phyloP scores from a whole-genome alignment of 1,139 yeast genomes.

The Kodamaea alishanica region DNA sequence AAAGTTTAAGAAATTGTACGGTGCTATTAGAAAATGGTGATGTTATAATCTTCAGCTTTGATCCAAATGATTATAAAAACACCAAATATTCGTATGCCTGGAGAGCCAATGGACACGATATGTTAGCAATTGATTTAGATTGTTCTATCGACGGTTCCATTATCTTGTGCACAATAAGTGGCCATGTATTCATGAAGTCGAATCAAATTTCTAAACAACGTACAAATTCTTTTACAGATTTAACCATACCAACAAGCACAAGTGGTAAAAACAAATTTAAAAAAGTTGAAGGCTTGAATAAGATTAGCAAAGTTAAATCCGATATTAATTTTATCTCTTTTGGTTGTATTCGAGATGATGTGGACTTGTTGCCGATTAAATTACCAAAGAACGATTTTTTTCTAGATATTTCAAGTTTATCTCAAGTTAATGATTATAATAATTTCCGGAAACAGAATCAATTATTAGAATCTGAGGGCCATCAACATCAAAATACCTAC shows the following conservation, averaged over 20 bases:
- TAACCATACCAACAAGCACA: constrained; percentile 24
- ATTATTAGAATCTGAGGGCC: constrained; percentile 20
- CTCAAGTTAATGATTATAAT: constrained; percentile 23
- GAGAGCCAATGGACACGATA: constrained; percentile 52
- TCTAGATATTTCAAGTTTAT: constrained; percentile 47
- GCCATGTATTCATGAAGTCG: constrained; percentile 51
- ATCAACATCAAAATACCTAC: constrained; percentile 20
- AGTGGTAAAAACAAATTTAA: constrained; percentile 47
- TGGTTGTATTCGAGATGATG: constrained; percentile 64
- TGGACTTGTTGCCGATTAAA: constrained; percentile 50
- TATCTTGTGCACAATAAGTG: constrained; percentile 63
- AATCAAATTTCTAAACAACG: constrained; percentile 20
- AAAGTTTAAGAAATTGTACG: constrained; percentile 34
- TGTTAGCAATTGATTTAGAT: constrained; percentile 59
- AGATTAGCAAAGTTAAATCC: constrained; percentile 57
- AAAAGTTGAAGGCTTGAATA: constrained; percentile 51
- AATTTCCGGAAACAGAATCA: constrained; percentile 31
- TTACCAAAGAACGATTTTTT: constrained; percentile 42
- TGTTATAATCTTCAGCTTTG: constrained; percentile 35
- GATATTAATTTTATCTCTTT: constrained; percentile 68
- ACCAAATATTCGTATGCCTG: constrained; percentile 44
- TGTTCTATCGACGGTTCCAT: constrained; percentile 67
- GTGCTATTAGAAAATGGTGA: constrained; percentile 54
- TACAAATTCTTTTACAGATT: constrained; percentile 33
- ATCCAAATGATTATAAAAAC: constrained; percentile 25